A percentile compares a stretch with the other conserved stretches of the same genome.
phyloP scores from a whole-genome alignment of 2,329 filamentous ascomycete genomes.

The Penicillium sp. region DNA sequence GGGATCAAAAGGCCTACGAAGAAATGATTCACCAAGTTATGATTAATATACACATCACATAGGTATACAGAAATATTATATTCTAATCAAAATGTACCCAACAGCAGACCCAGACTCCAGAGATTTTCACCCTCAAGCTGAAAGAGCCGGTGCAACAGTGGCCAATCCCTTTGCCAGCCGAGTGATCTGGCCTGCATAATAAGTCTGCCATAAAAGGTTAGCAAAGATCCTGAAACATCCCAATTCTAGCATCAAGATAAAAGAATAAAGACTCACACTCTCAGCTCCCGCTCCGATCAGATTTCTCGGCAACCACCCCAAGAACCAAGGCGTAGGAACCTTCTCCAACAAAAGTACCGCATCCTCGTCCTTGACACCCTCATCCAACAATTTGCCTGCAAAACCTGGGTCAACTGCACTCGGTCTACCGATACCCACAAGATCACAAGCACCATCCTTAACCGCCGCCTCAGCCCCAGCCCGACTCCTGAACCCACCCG shows the following conservation, averaged over 20 bases:
- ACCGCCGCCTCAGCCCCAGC: constrained; percentile 52
- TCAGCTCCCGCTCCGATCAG: constrained; percentile 32
- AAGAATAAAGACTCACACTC: constrained; percentile 23
- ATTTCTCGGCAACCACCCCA: constrained; percentile 23
- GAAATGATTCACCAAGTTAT: too few relatives aligned
- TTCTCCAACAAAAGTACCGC: constrained; percentile 25
- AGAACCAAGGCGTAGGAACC: constrained; percentile 24
- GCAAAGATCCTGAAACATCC: not conserved
- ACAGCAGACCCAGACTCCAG: too few relatives aligned
- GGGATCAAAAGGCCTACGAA: too few relatives aligned
- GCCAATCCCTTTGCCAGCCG: constrained; percentile 19
- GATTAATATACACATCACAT: too few relatives aligned
- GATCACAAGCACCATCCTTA: constrained; percentile 46
- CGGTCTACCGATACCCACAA: constrained; percentile 51
- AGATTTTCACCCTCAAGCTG: not conserved
- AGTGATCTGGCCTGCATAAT: constrained; percentile 20
- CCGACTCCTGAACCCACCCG: constrained; percentile 61
- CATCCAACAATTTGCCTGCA: constrained; percentile 34
- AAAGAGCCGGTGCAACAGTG: constrained; percentile 17
- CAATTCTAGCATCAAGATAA: not conserved
- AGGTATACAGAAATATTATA: too few relatives aligned
- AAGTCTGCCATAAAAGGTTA: constrained; percentile 14
- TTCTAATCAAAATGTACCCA: too few relatives aligned
- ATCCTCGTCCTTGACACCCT: constrained; percentile 25
- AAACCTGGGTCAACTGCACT: constrained; percentile 47